Conservation (phyloP, 2,329 filamentous ascomycete genomes). For the Fusarium sp. region DNA sequence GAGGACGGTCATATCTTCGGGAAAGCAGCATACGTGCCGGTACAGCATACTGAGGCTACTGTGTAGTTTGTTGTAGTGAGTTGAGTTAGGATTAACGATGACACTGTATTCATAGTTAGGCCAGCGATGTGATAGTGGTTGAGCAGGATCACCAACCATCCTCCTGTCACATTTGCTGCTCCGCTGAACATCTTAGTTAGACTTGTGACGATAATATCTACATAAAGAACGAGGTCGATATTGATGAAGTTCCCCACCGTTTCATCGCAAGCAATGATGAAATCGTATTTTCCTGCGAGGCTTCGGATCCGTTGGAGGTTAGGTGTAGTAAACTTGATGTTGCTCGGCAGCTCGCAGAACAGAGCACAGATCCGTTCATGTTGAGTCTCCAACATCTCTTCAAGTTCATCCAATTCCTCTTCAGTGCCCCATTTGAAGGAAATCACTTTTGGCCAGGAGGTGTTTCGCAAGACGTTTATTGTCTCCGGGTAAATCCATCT, state of each 20-base stretch:
- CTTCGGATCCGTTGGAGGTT: background rate
- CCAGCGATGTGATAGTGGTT: too few species aligned
- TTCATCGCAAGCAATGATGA: background rate
- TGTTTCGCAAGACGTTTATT: background rate
- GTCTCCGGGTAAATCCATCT: background rate
- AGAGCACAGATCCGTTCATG: accelerated
- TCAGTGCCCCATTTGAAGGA: background rate
- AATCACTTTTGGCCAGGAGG: background rate
- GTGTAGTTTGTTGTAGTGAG: background rate
- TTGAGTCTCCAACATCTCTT: background rate
- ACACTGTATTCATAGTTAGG: background rate
- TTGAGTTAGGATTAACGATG: background rate
- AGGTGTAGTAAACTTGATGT: background rate
- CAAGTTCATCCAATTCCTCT: background rate
- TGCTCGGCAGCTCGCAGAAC: background rate
- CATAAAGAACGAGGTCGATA: background rate
- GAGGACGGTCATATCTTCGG: background rate
- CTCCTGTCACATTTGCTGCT: background rate
- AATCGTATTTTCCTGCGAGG: background rate
- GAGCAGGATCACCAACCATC: background rate
- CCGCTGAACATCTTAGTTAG: background rate
- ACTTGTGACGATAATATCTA: background rate
- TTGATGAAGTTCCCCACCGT: background rate
- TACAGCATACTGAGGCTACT: accelerated
- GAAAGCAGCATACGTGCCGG: background rate